A percentile compares a stretch with the other conserved stretches of the same genome.
Evolutionary conservation across 2,329 filamentous ascomycete genomes (phyloP).

Genomic region (Penicillium sp.): DNA sequence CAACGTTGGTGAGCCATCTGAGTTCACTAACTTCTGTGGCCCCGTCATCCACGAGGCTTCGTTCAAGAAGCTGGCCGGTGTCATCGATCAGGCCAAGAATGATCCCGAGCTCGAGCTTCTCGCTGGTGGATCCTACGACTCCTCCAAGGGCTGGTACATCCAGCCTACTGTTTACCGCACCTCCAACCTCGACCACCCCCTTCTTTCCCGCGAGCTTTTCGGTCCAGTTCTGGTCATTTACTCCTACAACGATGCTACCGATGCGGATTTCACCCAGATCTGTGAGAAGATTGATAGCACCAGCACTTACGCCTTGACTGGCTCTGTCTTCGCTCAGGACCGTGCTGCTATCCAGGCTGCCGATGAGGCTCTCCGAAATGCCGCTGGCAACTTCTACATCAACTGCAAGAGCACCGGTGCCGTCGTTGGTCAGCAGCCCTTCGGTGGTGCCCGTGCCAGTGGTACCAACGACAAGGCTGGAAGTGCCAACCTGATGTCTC

Average conservation of each 20-base stretch:
- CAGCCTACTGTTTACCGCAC: constrained; percentile 78
- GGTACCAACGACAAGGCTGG: constrained; percentile 73
- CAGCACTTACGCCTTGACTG: constrained; percentile 43
- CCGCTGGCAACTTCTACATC: constrained; percentile 44
- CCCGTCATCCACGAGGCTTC: constrained; percentile 79
- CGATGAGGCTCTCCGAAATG: constrained; percentile 36
- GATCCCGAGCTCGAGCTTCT: constrained; percentile 70
- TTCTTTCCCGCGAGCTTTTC: constrained; percentile 76
- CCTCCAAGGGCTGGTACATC: constrained; percentile 75
- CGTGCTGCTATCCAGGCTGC: constrained; percentile 36
- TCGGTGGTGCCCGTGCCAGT: constrained; percentile 64
- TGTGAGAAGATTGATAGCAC: constrained; percentile 50
- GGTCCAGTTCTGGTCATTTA: constrained; percentile 71
- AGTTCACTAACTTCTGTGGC: constrained; percentile 76
- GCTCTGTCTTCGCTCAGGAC: constrained; percentile 43
- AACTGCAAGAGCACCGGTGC: constrained; percentile 60
- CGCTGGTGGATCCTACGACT: constrained; percentile 72
- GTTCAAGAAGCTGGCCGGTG: constrained; percentile 73
- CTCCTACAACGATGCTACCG: constrained; percentile 68
- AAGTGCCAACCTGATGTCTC: constrained; percentile 58
- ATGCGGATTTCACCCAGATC: constrained; percentile 56
- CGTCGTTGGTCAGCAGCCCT: constrained; percentile 69
- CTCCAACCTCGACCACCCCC: constrained; percentile 67
- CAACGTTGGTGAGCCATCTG: constrained; percentile 65
- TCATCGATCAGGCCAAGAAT: constrained; percentile 74